Evolutionary conservation across 2,329 filamentous ascomycete genomes (phyloP), one percentile per base, ranked within the genome.

Genomic region (Myrmaecium sp.): DNA sequence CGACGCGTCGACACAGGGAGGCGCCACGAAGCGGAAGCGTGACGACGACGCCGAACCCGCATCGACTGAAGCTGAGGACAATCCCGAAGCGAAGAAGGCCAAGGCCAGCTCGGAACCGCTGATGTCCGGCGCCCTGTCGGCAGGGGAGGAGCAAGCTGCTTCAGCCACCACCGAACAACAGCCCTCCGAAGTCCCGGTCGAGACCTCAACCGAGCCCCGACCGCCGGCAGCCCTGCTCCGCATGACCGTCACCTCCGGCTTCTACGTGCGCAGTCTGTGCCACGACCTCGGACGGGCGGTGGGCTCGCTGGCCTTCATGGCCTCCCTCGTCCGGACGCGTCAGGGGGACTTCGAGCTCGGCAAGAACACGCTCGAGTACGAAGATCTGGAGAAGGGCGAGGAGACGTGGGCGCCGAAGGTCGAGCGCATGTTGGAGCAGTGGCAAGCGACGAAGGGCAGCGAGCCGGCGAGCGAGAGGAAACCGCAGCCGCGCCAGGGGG

Each of bases 161-260:
- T n/a, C 26, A 12, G 5, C 23, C 14, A 20, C 7, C 6, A 26
- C 26, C 4, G 10, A 9, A 26, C 12, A 15, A 25, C 25, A 15
- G 21, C 28, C 23, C 6, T 21, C 6, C 7, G 18, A 7, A 27
- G 11, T 15, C 8, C 13, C 16, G 14, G 12, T 17, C 14, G 22
- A 14, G 5, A 24, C 7, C 21, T 11, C 18, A 17, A 14, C 28
- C 14, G 24, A 23, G 12, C 4, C 14, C 26, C 23, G 2, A 13
- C 25, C 8, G 14, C 12, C 86, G 2, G 89, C 86, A 1, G 79
- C 70, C 25, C 76, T 70, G 44, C 70, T 98, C 32, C 74, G 78
- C 30, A 82, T 98, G 69, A 92, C 80, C 1, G 86, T 94, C 27
- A 83, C 83, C 2, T 92, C 83, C 1, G 89, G 89, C 20, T 98